Conservation (phyloP, 306 rosid species). For the Rosa persica region DNA sequence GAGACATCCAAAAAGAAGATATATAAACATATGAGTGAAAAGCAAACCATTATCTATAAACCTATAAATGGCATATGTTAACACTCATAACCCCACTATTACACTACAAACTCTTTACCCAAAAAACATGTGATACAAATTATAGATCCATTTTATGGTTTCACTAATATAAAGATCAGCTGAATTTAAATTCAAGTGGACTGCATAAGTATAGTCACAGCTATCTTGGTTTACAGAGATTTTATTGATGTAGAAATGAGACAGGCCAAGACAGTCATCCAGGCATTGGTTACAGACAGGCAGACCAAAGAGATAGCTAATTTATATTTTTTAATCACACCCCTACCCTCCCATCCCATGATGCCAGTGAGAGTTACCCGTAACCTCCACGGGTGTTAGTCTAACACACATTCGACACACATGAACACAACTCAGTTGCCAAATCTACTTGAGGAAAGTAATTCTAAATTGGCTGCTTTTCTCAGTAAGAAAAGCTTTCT, state of each 20-base stretch:
- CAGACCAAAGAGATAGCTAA: too few species aligned
- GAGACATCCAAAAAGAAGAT: background rate
- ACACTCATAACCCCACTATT: background rate
- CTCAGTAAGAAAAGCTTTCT: background rate
- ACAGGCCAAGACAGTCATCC: too few species aligned
- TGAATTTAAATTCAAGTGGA: background rate
- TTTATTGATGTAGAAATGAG: background rate
- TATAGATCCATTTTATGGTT: background rate
- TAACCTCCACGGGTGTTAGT: background rate
- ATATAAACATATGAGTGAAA: background rate
- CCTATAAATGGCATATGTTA: background rate
- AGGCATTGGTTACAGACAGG: too few species aligned
- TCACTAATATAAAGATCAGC: background rate
- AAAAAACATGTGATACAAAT: background rate
- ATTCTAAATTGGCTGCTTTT: background rate
- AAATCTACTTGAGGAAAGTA: background rate
- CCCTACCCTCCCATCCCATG: background rate
- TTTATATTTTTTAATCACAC: background rate
- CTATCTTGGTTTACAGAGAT: background rate
- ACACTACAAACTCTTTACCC: background rate
- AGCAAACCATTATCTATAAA: background rate
- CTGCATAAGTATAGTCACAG: background rate
- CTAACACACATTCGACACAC: background rate
- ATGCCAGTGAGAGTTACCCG: background rate
- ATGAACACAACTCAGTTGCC: background rate